Evolutionary conservation across 148 eudicot genomes (phyloP), one percentile per base, ranked within the genome.

Genomic region (Pharnaceum exiguum): DNA sequence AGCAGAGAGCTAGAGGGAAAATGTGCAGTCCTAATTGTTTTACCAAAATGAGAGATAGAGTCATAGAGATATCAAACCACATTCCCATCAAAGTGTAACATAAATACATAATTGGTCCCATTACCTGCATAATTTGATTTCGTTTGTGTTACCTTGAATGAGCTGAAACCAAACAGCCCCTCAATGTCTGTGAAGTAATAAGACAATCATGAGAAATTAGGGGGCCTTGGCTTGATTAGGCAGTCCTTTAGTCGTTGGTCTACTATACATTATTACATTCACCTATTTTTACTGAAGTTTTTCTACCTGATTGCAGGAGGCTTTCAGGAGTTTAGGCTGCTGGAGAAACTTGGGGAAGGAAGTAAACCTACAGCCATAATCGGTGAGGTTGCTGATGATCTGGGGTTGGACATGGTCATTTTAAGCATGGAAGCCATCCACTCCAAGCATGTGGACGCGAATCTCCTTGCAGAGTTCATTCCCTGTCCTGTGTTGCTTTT

Each of bases 371-470:
- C 96, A 30, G 96, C 96, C 42, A 80, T 88, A 28, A 88, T 82
- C 22, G 82, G 90, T 22, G 87, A 85, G 69, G 79, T 88, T 40
- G 98, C 98, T 3, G 98, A 93, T 65, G 98, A 93, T 30, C 60
- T 93, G 77, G 84, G 73, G 57, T 69, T 88, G 77, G 98, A 93
- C 71, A 65, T 93, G 49, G 98, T 93, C 42, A 73, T 93, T n/a
- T 59, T 93, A 78, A 93, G 98, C 79, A 93, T 93, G 98, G 98
- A 93, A 68, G 96, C 98, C 37, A 83, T 93, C 56, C 98, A 93
- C 66, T 93, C 98, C 44, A 93, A 88, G 79, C 94, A 88, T 33
- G 80, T 93, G 1, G 98, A 93, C 66, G 98, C 98, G 29, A 93
- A 93, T 68, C 80, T 93, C 32, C 63, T 93, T 28, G 98, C 83